phyloP scores from a whole-genome alignment of 257 asterid genomes.

The Gynochthodes officinalis region DNA sequence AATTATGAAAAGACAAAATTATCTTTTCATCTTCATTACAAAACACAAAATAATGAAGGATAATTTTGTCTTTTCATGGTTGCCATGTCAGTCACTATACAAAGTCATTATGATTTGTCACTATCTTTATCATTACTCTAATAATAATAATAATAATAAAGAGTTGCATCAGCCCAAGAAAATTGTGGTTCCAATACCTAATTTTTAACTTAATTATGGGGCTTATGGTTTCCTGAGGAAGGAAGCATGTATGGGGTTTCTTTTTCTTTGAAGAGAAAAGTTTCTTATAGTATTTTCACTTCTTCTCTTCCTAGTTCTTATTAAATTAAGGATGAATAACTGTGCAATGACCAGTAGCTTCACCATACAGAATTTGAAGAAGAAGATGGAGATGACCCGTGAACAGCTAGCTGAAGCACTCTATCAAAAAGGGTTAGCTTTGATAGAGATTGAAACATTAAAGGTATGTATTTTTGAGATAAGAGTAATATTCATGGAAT shows the following conservation, averaged over 20 bases:
- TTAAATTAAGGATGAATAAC: background rate
- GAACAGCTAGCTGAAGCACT: constrained; percentile 91
- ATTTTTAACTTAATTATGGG: background rate
- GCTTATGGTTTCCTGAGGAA: constrained; percentile 5
- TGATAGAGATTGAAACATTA: constrained; percentile 60
- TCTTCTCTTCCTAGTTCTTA: background rate
- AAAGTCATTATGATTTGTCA: too few relatives aligned
- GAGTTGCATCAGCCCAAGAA: background rate
- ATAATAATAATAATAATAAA: too few relatives aligned
- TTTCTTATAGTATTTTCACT: background rate
- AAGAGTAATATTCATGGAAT: background rate
- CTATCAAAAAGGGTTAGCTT: constrained; percentile 83
- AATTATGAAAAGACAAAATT: too few relatives aligned
- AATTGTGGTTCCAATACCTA: background rate
- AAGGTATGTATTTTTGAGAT: constrained; percentile 46
- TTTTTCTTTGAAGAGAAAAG: background rate
- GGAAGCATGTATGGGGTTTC: background rate
- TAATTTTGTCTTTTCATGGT: too few relatives aligned
- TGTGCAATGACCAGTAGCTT: constrained; percentile 24
- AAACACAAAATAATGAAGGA: too few relatives aligned
- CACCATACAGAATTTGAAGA: constrained; percentile 58
- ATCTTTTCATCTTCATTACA: too few relatives aligned
- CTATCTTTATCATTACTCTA: too few relatives aligned
- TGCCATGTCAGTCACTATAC: too few relatives aligned
- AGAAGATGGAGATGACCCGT: constrained; percentile 78